Evolutionary conservation across 805 yeast genomes (phyloP).

Genomic region (Maudiozyma serrabonitensis): DNA sequence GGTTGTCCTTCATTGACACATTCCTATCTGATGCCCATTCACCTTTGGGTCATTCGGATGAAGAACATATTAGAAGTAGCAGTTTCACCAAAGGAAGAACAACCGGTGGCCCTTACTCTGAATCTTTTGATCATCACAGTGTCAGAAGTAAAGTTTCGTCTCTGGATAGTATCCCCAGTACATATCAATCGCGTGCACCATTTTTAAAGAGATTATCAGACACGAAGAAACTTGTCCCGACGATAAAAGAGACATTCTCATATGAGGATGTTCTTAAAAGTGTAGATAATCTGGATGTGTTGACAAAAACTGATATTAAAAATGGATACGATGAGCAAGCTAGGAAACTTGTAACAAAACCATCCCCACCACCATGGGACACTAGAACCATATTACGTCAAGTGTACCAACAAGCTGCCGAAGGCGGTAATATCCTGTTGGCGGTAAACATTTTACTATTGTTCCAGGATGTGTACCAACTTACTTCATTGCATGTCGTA

Average conservation of each 20-base stretch:
- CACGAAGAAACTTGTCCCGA: not conserved
- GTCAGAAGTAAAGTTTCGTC: constrained; percentile 16
- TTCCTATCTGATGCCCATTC: constrained; percentile 23
- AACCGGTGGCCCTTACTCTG: constrained; percentile 1
- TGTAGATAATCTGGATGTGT: not conserved
- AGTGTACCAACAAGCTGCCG: constrained; percentile 24
- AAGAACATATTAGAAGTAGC: constrained; percentile 1
- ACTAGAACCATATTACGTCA: constrained; percentile 21
- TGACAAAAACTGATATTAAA: not conserved
- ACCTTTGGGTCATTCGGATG: constrained; percentile 7
- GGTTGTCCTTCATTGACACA: constrained; percentile 27
- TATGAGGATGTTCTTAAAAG: not conserved
- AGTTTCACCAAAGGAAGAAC: not conserved
- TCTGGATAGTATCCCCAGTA: constrained; percentile 5
- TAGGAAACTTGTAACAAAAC: not conserved
- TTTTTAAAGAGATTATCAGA: constrained; percentile 3
- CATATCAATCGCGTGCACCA: not conserved
- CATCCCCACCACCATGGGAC: constrained; percentile 26
- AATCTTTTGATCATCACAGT: constrained; percentile 11
- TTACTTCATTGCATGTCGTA: constrained; percentile 19
- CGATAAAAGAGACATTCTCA: not conserved
- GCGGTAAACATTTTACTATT: constrained; percentile 21
- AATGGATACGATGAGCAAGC: not conserved
- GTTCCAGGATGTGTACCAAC: constrained; percentile 24
- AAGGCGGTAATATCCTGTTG: constrained; percentile 24